These are phyloP conservation scores for Lavandula angustifolia DNA, from an alignment of 257 asterid genomes.

Conservation along the genomic window DNA sequence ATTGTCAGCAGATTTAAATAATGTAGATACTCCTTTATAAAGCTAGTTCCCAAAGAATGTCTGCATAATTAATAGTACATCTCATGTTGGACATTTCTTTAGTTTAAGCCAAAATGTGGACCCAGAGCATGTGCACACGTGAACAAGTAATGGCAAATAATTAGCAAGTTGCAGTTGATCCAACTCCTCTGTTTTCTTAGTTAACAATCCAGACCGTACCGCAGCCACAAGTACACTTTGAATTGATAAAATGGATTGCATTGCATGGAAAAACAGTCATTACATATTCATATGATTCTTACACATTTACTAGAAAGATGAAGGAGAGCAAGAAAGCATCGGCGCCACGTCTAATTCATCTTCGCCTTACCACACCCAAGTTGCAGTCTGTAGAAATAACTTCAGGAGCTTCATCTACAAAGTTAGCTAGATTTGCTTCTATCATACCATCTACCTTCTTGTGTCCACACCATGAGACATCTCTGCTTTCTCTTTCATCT, in stretches of 20 bases:
- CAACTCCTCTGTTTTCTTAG: no score
- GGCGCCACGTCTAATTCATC: constrained; percentile 21
- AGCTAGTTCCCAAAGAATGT: constrained; percentile 45
- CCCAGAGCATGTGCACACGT: constrained; percentile 38
- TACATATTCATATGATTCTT: background rate
- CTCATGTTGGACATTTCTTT: background rate
- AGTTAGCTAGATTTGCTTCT: constrained; percentile 45
- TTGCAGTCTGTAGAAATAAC: constrained; percentile 30
- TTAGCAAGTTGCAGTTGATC: background rate
- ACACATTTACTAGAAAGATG: constrained; percentile 18
- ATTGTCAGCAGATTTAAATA: constrained; percentile 35
- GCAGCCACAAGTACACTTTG: background rate
- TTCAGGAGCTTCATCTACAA: constrained; percentile 38
- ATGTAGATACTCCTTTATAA: constrained; percentile 33
- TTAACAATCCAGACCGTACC: no score
- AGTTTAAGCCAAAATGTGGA: constrained; percentile 31
- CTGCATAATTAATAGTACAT: no score
- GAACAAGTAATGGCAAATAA: constrained; percentile 37
- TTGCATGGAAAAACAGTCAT: background rate
- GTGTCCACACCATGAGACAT: constrained; percentile 12
- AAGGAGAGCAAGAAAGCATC: background rate
- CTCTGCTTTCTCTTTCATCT: constrained; percentile 28
- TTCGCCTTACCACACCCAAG: constrained; percentile 50
- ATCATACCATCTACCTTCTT: constrained; percentile 57
- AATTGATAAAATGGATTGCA: background rate